These are phyloP conservation scores for Cyberlindnera americana DNA, from an alignment of 805 yeast genomes.

Conservation along the genomic window DNA sequence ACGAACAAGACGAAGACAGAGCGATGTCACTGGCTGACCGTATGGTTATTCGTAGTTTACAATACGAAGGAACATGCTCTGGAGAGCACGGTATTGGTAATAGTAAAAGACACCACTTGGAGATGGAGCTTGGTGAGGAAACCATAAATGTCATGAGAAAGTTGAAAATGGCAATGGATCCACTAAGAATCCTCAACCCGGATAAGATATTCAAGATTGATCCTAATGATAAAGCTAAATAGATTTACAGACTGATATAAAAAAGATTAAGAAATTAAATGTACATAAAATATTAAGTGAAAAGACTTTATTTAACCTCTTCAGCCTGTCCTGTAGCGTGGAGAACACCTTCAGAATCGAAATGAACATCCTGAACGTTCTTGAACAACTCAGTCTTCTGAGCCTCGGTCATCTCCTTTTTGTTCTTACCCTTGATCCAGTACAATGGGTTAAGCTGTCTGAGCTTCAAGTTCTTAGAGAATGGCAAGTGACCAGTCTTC, in stretches of 20 bases:
- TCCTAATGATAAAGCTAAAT: constrained; percentile 38
- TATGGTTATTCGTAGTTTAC: constrained; percentile 63
- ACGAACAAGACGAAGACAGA: constrained; percentile 41
- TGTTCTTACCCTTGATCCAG: constrained; percentile 65
- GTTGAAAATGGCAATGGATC: constrained; percentile 69
- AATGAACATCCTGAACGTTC: constrained; percentile 36
- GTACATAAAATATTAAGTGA: neutral
- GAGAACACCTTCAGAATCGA: constrained; percentile 34
- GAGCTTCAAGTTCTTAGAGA: constrained; percentile 45
- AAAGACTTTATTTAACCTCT: neutral
- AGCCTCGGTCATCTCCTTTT: constrained; percentile 48
- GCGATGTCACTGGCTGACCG: constrained; percentile 54
- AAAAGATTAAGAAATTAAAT: neutral
- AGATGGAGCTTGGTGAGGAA: constrained; percentile 60
- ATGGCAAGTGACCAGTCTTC: constrained; percentile 77
- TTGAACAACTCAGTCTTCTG: constrained; percentile 52
- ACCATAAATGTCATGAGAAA: constrained; percentile 71
- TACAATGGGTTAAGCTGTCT: constrained; percentile 68
- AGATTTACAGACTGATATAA: neutral
- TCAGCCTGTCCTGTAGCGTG: constrained; percentile 8
- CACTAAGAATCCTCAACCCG: constrained; percentile 68
- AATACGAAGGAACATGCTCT: constrained; percentile 75
- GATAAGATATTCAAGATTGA: constrained; percentile 74
- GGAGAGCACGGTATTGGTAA: constrained; percentile 87
- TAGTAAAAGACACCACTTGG: constrained; percentile 61